Evolutionary conservation across 495 filamentous ascomycete genomes (phyloP).

Genomic region (Penicillium riverlandense): DNA sequence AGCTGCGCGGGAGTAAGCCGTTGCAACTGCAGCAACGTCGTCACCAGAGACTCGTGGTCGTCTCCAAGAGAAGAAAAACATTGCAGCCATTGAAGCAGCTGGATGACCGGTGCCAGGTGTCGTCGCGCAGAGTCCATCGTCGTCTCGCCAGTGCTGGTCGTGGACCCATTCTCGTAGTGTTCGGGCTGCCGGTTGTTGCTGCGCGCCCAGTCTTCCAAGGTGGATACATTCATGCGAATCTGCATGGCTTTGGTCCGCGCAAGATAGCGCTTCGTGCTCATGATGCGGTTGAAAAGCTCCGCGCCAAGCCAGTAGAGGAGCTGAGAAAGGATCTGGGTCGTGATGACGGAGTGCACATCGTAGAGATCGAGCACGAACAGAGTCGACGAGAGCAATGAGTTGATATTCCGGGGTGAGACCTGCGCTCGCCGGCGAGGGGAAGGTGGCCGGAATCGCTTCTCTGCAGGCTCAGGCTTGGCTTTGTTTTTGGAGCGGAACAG

Average conservation of each 20-base stretch:
- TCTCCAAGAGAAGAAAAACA: constrained; percentile 96
- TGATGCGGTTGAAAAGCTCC: constrained; percentile 96
- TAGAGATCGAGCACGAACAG: constrained; percentile 97
- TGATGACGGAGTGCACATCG: constrained; percentile 97
- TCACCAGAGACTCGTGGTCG: constrained; percentile 77
- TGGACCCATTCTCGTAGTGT: constrained; percentile 90
- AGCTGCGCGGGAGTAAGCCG: constrained; percentile 79
- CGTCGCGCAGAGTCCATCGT: constrained; percentile 73
- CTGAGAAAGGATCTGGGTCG: constrained; percentile 83
- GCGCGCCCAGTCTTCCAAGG: constrained; percentile 91
- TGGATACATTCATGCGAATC: constrained; percentile 96
- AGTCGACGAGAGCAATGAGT: constrained; percentile 92
- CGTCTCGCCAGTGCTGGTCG: constrained; percentile 76
- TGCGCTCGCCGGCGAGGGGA: constrained; percentile 93
- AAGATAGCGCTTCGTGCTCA: constrained; percentile 90
- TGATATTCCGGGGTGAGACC: constrained; percentile 87
- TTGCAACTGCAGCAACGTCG: constrained; percentile 82
- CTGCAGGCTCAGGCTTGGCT: constrained; percentile 74
- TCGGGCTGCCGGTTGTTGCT: constrained; percentile 90
- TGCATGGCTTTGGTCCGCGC: constrained; percentile 99
- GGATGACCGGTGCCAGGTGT: constrained; percentile 85
- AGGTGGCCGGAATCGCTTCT: constrained; percentile 86
- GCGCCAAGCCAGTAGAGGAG: constrained; percentile 95
- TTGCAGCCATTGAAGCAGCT: constrained; percentile 95
- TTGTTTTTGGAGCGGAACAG: constrained; percentile 87